Conservation (phyloP, 306 rosid genomes). For the Quercus suber region DNA sequence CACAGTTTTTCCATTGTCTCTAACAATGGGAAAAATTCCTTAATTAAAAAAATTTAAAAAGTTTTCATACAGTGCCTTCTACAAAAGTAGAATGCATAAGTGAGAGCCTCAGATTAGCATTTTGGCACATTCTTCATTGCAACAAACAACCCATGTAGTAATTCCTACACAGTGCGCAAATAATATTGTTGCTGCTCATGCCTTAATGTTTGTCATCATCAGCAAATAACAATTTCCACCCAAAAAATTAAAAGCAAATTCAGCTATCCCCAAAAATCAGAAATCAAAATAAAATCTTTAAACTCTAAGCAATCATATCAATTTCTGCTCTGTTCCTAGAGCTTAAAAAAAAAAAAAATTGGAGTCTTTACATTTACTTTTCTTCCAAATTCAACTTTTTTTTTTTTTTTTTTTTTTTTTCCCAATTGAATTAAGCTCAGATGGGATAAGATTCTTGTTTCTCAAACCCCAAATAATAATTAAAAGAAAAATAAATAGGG, state of each 20-base stretch:
- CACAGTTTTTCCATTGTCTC: too few relatives aligned
- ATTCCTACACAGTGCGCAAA: conserved; percentile 52
- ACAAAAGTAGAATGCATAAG: neutral
- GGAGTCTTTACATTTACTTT: neutral
- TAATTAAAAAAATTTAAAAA: too few relatives aligned
- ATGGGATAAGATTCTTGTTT: neutral
- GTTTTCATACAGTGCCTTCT: neutral
- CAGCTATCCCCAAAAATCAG: neutral
- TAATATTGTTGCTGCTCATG: conserved; percentile 16
- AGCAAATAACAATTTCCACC: neutral
- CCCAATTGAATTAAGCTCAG: neutral
- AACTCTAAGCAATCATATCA: neutral
- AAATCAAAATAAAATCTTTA: neutral
- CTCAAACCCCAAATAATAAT: neutral
- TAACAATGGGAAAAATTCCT: too few relatives aligned
- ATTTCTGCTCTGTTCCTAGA: neutral
- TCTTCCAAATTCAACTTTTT: neutral
- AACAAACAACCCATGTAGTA: conserved; percentile 48
- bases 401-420: too few relatives aligned
- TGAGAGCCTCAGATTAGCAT: conserved; percentile 76
- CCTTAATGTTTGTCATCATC: conserved; percentile 6
- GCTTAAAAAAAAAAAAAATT: neutral
- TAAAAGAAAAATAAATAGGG: neutral
- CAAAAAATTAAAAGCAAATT: neutral
- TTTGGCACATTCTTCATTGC: conserved; percentile 70